Conservation (phyloP, 169 alveolate genomes). For the Plasmodium coatneyi region DNA sequence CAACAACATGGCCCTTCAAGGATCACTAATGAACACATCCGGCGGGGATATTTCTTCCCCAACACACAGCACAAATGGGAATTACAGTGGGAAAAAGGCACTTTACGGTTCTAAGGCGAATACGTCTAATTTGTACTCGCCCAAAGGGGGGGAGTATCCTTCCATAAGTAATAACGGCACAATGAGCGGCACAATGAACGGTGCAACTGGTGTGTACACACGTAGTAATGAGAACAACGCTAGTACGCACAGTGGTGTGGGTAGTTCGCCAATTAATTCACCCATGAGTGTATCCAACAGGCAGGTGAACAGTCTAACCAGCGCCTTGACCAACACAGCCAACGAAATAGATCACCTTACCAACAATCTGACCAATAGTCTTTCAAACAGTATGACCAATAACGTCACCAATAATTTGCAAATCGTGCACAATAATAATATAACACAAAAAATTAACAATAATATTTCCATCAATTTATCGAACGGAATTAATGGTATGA, state of each 20-base stretch:
- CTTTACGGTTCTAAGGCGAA: not conserved
- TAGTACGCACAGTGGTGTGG: not conserved
- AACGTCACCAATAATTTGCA: conserved; percentile 26
- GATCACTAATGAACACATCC: not conserved
- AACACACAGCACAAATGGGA: not conserved
- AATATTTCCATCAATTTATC: conserved; percentile 29
- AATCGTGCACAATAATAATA: conserved; percentile 17
- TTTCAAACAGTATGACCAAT: conserved; percentile 1
- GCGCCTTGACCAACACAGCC: not conserved
- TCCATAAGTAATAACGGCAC: not conserved
- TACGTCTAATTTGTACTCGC: not conserved
- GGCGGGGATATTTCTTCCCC: not conserved
- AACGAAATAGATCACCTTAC: not conserved
- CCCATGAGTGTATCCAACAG: not conserved
- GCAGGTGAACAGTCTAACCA: not conserved
- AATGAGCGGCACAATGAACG: not conserved
- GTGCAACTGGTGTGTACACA: not conserved
- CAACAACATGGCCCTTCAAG: no score
- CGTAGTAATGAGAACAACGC: not conserved
- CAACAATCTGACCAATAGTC: not conserved
- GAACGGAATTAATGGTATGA: not conserved
- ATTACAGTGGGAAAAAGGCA: not conserved
- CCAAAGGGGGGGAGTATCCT: not conserved
- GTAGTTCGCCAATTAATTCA: not conserved
- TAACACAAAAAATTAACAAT: conserved; percentile 43